phyloP scores from a whole-genome alignment of 441 rosid genomes.

The Adansonia rubrostipa region DNA sequence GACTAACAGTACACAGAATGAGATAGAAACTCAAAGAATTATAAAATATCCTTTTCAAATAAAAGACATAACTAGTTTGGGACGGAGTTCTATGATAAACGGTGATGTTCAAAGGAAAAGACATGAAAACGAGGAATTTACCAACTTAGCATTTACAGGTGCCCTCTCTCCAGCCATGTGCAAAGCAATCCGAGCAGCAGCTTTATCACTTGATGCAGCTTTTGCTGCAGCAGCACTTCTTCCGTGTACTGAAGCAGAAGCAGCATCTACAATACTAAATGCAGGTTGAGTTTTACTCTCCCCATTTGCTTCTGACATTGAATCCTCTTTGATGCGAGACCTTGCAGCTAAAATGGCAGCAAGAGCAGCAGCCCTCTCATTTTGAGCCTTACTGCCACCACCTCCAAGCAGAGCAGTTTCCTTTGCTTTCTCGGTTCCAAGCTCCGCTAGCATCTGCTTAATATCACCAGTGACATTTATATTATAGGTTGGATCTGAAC shows the following conservation, averaged over 20 bases:
- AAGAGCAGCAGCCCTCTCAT: constrained; percentile 93
- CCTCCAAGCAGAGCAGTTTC: constrained; percentile 88
- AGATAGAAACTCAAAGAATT: constrained; percentile 7
- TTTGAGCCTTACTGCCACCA: constrained; percentile 92
- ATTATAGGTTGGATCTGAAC: constrained; percentile 75
- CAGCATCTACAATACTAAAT: constrained; percentile 92
- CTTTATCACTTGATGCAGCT: constrained; percentile 77
- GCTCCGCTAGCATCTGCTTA: constrained; percentile 84
- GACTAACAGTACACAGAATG: neutral
- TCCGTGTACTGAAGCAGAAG: constrained; percentile 94
- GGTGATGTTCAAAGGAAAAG: neutral
- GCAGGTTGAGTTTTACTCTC: constrained; percentile 50
- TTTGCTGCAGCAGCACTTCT: constrained; percentile 95
- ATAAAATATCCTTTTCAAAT: neutral
- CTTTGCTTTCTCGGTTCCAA: constrained; percentile 91
- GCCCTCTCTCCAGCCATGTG: constrained; percentile 96
- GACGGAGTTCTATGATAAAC: neutral
- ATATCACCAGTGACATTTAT: constrained; percentile 83
- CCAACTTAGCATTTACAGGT: constrained; percentile 85
- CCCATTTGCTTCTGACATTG: constrained; percentile 58
- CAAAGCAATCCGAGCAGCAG: constrained; percentile 93
- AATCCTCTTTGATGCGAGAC: constrained; percentile 66
- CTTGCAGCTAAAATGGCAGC: constrained; percentile 84
- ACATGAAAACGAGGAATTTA: constrained; percentile 40
- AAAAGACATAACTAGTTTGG: constrained; percentile 12